Conservation (phyloP, 1,139 yeast genomes). For the Blastobotrys illinoisensis region DNA sequence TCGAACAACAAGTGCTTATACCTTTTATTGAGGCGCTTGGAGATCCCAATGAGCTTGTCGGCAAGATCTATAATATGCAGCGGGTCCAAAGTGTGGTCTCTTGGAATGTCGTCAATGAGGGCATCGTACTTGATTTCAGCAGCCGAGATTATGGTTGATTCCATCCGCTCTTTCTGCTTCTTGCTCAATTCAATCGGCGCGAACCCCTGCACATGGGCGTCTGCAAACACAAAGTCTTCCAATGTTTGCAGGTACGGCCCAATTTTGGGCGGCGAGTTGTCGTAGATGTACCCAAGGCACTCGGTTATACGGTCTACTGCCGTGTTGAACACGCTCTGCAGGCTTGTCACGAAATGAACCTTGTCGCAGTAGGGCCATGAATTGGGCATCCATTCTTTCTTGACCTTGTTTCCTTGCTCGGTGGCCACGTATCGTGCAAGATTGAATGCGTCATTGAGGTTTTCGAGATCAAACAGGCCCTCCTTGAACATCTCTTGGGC, state of each 20-base stretch:
- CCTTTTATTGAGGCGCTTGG: slow-evolving; percentile 51
- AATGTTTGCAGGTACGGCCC: slow-evolving; percentile 50
- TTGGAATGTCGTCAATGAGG: slow-evolving; percentile 53
- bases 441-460: slow-evolving; percentile 33
- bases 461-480: slow-evolving; percentile 71
- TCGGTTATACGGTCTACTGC: slow-evolving; percentile 46
- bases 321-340: slow-evolving; percentile 45
- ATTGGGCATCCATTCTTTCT: slow-evolving; percentile 37
- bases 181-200: slow-evolving; percentile 39
- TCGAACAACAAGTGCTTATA: slow-evolving; percentile 62
- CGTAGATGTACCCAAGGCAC: slow-evolving; percentile 44
- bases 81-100: slow-evolving; percentile 55
- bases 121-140: slow-evolving; percentile 59
- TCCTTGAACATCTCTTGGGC: slow-evolving; percentile 41
- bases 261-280: slow-evolving; percentile 53
- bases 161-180: slow-evolving; percentile 49
- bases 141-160: slow-evolving; percentile 44
- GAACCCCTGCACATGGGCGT: slow-evolving; percentile 40
- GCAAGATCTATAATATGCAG: slow-evolving; percentile 57
- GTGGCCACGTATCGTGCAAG: slow-evolving; percentile 41
- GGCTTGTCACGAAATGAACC: slow-evolving; percentile 46
- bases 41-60: slow-evolving; percentile 48
- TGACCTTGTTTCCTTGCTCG: slow-evolving; percentile 27
- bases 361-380: slow-evolving; percentile 50
- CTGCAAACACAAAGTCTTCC: slow-evolving; percentile 49